Evolutionary conservation across 495 filamentous ascomycete genomes (phyloP).

Genomic region (Sporormia fimetaria): DNA sequence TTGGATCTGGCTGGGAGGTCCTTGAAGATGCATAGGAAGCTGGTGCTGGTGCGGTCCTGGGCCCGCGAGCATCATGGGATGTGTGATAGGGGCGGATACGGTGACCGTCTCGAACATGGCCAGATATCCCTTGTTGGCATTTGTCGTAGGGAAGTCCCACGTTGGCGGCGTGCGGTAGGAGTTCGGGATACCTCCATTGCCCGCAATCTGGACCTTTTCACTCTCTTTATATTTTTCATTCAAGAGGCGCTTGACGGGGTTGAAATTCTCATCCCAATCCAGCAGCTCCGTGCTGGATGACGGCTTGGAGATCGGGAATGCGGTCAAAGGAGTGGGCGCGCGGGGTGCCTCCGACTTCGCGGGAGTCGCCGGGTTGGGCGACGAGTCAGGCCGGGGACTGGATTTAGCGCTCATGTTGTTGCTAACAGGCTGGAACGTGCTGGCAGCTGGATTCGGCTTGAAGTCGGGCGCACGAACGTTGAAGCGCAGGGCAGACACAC

Average conservation of each 20-base stretch:
- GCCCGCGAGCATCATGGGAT: conserved; percentile 46
- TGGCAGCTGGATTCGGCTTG: conserved; percentile 66
- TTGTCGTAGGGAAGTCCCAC: conserved; percentile 55
- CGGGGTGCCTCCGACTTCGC: conserved; percentile 39
- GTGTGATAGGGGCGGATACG: conserved; percentile 48
- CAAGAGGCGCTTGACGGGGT: conserved; percentile 63
- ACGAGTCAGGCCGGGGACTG: conserved; percentile 43
- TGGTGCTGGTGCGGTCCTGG: conserved; percentile 66
- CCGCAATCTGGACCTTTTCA: conserved; percentile 38
- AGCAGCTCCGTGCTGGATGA: conserved; percentile 49
- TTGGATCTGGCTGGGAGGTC: conserved; percentile 23
- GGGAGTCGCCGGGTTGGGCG: conserved; percentile 38
- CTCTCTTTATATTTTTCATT: conserved; percentile 40
- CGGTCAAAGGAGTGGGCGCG: conserved; percentile 23
- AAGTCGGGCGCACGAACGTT: conserved; percentile 80
- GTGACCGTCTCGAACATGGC: conserved; percentile 60
- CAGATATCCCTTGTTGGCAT: conserved; percentile 57
- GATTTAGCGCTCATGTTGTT: conserved; percentile 48
- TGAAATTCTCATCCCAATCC: conserved; percentile 56
- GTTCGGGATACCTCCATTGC: conserved; percentile 64
- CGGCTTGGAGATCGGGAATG: conserved; percentile 45
- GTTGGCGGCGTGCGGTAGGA: conserved; percentile 70
- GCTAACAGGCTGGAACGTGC: conserved; percentile 62
- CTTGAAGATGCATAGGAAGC: conserved; percentile 44
- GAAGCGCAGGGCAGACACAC: conserved; percentile 52